Base-by-base conservation (phyloP, 192 early-diverging fungal species). In the Coemansia sp. region DNA sequence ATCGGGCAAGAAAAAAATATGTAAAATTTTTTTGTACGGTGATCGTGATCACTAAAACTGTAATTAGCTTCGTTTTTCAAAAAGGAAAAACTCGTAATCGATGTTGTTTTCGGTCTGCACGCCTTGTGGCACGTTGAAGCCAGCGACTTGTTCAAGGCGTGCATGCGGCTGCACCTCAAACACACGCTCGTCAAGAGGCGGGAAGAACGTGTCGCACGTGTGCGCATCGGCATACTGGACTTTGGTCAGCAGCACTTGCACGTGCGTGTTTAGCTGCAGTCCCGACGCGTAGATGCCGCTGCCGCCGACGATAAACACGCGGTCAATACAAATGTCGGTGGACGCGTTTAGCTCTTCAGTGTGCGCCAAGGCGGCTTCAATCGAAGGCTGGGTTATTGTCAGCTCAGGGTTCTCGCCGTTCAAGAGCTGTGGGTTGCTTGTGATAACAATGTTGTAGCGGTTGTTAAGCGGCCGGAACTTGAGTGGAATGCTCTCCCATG, bases 401-500 rank as follows among this genome's bases (percentile, higher is more conserved):
- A 60, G 40, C 17, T 55, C 62, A 17, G 54, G 34, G 3, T 44
- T 17, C 23, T 60, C 77, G 20, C 58, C 53, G 71, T 70, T 70
- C 11, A 85, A 64, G 56, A 84, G 84, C 26, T 82, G 58, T 0
- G 70, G 60, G 66, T 86, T 83, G 58, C 88, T 65, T 28, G 93
- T 89, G 18, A 99, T 62, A 7, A 99, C 87, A 28, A 99, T 81
- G 77, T 97, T 99, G 58, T 91, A 74, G 50, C 97, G 83, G 47
- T 77, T 61, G 9, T 63, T 59, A n/a, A 99, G 74, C 7, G 97
- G 97, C 44, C 90, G 79, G 64, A 87, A 92, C 54, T 86, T 87
- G 5, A 54, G 48, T 3, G 97, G 97, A 48, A 99, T 92, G 3
- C 89, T 92, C 65, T 95, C 92, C 94, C 95, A 99, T 17, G 93